A percentile compares a stretch with the other conserved stretches of the same genome.
phyloP scores from a whole-genome alignment of 768 basidiomycete genomes.

The Suillus alpinus region DNA sequence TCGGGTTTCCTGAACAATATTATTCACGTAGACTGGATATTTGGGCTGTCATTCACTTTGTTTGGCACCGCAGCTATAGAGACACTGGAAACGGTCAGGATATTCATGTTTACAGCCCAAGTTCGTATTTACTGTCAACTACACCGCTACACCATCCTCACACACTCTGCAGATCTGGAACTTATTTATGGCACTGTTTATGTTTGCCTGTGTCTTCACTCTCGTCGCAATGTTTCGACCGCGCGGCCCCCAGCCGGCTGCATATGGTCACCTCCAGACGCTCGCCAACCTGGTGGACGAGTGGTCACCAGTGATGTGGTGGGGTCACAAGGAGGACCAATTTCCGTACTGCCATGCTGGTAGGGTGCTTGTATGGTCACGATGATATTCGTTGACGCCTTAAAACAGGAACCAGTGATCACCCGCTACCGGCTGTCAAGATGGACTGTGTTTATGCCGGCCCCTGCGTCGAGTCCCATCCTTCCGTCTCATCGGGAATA shows the following conservation, averaged over 20 bases:
- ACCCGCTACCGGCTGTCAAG: conserved; percentile 17
- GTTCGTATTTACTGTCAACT: conserved; percentile 6
- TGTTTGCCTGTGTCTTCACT: conserved; percentile 20
- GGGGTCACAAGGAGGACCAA: conserved; percentile 23
- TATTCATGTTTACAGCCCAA: conserved; percentile 25
- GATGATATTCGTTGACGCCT: background rate
- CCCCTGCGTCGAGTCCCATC: background rate
- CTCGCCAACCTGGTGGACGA: conserved; percentile 35
- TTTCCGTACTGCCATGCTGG: conserved; percentile 17
- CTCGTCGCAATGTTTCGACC: conserved; percentile 15
- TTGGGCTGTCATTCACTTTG: conserved; percentile 25
- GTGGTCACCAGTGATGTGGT: conserved; percentile 32
- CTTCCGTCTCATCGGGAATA: background rate
- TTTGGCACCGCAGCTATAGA: conserved; percentile 13
- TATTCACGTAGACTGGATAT: conserved; percentile 28
- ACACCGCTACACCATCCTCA: background rate
- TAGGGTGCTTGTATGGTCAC: background rate
- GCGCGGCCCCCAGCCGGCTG: conserved; percentile 26
- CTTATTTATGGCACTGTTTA: conserved; percentile 17
- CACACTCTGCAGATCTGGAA: conserved; percentile 23
- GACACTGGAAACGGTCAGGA: background rate
- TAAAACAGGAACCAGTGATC: conserved; percentile 3
- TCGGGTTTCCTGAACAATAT: background rate
- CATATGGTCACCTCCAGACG: conserved; percentile 33
- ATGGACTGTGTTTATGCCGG: conserved; percentile 20